Evolutionary conservation across 1,139 yeast species (phyloP).

Genomic region (Kluyveromyces sp.): DNA sequence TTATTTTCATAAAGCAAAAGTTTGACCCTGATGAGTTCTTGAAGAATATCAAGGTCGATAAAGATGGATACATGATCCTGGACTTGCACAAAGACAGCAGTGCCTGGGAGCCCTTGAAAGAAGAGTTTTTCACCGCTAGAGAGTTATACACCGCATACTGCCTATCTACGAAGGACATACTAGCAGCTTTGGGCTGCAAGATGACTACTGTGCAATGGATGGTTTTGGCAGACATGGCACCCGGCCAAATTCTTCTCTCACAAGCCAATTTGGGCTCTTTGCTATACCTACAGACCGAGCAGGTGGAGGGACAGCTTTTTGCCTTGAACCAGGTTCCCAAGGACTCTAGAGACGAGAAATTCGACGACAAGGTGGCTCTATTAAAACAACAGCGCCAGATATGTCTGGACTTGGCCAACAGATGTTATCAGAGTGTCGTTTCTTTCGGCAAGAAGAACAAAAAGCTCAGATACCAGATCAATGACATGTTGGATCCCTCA

Average conservation of each 20-base stretch:
- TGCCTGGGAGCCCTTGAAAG: slow-evolving; percentile 66
- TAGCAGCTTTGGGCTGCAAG: slow-evolving; percentile 56
- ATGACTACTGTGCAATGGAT: slow-evolving; percentile 66
- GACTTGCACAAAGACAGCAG: slow-evolving; percentile 34
- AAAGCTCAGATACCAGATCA: slow-evolving; percentile 31
- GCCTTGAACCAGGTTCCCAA: slow-evolving; percentile 29
- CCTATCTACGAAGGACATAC: slow-evolving; percentile 57
- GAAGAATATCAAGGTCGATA: slow-evolving; percentile 26
- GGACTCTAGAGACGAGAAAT: slow-evolving; percentile 13
- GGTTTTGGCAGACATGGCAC: slow-evolving; percentile 63
- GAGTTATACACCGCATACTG: slow-evolving; percentile 65
- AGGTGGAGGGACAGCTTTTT: slow-evolving; percentile 45
- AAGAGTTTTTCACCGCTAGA: slow-evolving; percentile 68
- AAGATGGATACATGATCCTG: slow-evolving; percentile 29
- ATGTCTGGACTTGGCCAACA: slow-evolving; percentile 40
- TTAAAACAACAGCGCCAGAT: slow-evolving; percentile 33
- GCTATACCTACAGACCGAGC: slow-evolving; percentile 63
- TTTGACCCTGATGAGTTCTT: slow-evolving; percentile 28
- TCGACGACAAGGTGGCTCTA: slow-evolving; percentile 26
- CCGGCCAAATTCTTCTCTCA: slow-evolving; percentile 56
- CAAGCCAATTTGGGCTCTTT: slow-evolving; percentile 71
- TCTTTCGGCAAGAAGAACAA: slow-evolving; percentile 48
- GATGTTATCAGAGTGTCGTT: slow-evolving; percentile 49
- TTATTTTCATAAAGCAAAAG: slow-evolving; percentile 9
- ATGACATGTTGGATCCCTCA: slow-evolving; percentile 37